These are phyloP conservation scores for Dryadomyces sulphureus DNA, from an alignment of 2,329 filamentous ascomycete genomes.

Conservation along the genomic window DNA sequence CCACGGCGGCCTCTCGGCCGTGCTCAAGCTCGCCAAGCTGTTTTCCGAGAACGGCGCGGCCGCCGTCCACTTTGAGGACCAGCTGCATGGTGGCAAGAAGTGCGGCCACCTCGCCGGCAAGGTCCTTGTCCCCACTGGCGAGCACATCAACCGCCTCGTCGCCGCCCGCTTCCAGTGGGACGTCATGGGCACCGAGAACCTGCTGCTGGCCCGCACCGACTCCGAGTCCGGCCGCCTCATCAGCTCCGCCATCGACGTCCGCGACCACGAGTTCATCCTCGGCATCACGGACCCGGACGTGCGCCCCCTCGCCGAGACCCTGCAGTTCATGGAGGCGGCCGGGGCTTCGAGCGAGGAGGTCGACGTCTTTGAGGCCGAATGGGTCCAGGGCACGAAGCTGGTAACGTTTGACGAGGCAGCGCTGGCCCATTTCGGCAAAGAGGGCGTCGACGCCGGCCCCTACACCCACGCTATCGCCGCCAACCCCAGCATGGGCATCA, in stretches of 20 bases:
- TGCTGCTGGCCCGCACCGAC: slow-evolving; percentile 89
- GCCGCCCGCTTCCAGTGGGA: slow-evolving; percentile 97
- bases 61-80: slow-evolving; percentile 94
- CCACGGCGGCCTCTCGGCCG: slow-evolving; percentile 81
- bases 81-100: slow-evolving; percentile 96
- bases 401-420: slow-evolving; percentile 89
- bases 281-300: slow-evolving; percentile 26
- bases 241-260: slow-evolving; percentile 79
- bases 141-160: slow-evolving; percentile 90
- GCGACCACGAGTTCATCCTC: slow-evolving; percentile 90
- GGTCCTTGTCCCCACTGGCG: slow-evolving; percentile 81
- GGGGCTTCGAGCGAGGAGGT: slow-evolving; percentile 71
- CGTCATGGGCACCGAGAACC: slow-evolving; percentile 88
- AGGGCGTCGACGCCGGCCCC: slow-evolving; percentile 50
- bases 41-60: slow-evolving; percentile 96
- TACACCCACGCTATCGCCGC: slow-evolving; percentile 49
- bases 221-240: slow-evolving; percentile 86
- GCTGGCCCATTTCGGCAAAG: slow-evolving; percentile 53
- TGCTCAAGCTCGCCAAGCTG: slow-evolving; percentile 90
- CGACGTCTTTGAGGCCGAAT: slow-evolving; percentile 70
- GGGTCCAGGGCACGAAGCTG: slow-evolving; percentile 76
- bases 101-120: slow-evolving; percentile 95
- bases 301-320: slow-evolving; percentile 47
- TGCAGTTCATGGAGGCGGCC: slow-evolving; percentile 76
- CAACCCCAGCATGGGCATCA: slow-evolving; percentile 63